These are phyloP conservation scores for Simplicillium sp. DNA, from an alignment of 2,329 filamentous ascomycete species.

Conservation along the genomic window DNA sequence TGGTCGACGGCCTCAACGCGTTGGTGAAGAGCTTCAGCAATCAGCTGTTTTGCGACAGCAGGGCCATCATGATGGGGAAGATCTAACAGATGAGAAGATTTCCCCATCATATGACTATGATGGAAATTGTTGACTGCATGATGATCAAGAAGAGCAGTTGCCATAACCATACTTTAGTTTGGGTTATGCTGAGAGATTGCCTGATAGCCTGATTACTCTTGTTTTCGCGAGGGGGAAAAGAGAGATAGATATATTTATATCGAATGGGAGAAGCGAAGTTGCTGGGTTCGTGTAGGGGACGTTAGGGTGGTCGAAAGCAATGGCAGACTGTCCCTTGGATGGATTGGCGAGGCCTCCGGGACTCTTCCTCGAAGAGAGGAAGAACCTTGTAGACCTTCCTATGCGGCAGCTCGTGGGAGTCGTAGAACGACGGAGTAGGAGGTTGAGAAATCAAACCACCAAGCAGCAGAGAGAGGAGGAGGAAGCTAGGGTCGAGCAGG, in stretches of 20 bases:
- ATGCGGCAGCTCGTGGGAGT: conserved; percentile 95
- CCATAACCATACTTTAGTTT: conserved; percentile 54
- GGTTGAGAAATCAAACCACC: conserved; percentile 35
- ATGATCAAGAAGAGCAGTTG: conserved; percentile 48
- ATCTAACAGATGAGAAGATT: conserved; percentile 30
- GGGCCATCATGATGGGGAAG: conserved; percentile 30
- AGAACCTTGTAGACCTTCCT: conserved; percentile 96
- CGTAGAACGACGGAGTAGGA: conserved; percentile 44
- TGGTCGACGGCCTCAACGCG: conserved; percentile 78
- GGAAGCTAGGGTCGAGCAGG: conserved; percentile 38
- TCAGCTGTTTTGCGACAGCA: conserved; percentile 60
- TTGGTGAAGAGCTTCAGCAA: conserved; percentile 77
- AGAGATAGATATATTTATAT: conserved; percentile 7
- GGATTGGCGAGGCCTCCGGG: conserved; percentile 94
- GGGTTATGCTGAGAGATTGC: conserved; percentile 3
- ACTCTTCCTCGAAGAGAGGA: conserved; percentile 99
- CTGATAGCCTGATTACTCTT: too few relatives aligned
- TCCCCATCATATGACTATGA: conserved; percentile 37
- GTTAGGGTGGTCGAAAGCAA: conserved; percentile 93
- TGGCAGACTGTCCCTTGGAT: conserved; percentile 85
- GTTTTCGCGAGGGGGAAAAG: too few relatives aligned
- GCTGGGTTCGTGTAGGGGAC: conserved; percentile 25
- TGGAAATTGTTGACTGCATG: conserved; percentile 36
- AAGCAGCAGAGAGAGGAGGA: conserved; percentile 42
- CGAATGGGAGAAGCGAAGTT: too few relatives aligned